A percentile compares a stretch with the other conserved stretches of the same genome.
phyloP scores from a whole-genome alignment of 345 rosid species.

The Salix exigua region DNA sequence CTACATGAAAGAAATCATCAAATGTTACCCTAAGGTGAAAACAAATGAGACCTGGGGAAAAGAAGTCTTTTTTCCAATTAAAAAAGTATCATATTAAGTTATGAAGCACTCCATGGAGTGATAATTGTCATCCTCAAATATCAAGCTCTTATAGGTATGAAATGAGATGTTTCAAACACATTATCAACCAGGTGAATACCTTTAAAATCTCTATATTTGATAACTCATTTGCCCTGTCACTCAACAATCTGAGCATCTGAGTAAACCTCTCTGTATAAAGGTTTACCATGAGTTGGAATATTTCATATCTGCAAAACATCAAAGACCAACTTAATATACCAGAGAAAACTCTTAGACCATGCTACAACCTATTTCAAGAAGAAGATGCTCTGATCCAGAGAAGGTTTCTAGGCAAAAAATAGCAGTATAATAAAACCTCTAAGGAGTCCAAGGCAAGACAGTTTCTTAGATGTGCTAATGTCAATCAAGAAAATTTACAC shows the following conservation, averaged over 20 bases:
- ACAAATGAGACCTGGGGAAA: background rate
- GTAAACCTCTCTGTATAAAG: constrained; percentile 96
- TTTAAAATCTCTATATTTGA: constrained; percentile 97
- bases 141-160: background rate
- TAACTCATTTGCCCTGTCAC: constrained; percentile 83
- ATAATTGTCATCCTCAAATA: background rate
- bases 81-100: background rate
- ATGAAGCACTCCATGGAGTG: background rate
- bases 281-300: constrained; percentile 99
- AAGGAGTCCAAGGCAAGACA: background rate
- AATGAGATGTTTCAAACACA: constrained; percentile 3
- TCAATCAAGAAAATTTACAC: background rate
- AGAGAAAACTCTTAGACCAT: background rate
- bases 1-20: constrained; percentile 4
- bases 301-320: constrained; percentile 79
- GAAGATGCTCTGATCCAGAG: background rate
- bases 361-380: background rate
- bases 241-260: constrained; percentile 96
- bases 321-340: constrained; percentile 7
- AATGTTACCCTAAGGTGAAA: background rate
- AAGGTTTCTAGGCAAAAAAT: background rate
- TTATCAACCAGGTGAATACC: constrained; percentile 39
- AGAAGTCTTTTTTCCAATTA: background rate
- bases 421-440: background rate
- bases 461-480: background rate